A percentile compares a stretch with the other conserved stretches of the same genome.
Conservation (phyloP, 176 grass and related monocot species). For the Cenchrus purpureus region DNA sequence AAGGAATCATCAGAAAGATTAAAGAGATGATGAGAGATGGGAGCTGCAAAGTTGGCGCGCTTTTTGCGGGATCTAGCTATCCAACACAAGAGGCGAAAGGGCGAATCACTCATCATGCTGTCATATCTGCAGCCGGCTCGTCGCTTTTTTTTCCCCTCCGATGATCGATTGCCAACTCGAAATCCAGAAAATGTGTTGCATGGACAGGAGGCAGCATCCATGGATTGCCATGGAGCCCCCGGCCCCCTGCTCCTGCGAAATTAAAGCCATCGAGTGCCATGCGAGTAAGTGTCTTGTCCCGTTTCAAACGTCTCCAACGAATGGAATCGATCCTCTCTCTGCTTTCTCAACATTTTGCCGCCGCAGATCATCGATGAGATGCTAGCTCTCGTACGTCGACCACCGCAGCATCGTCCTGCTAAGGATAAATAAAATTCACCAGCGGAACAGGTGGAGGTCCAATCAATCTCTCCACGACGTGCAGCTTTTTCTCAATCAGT, state of each 20-base stretch:
- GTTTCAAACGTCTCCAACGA: not conserved
- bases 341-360: not conserved
- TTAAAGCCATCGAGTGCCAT: slow-evolving; percentile 6
- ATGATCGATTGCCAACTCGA: not conserved
- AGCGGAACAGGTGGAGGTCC: not conserved
- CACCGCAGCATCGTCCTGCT: not conserved
- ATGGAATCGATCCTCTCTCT: too few relatives aligned
- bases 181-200: not conserved
- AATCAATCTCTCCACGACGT: not conserved
- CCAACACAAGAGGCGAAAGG: not conserved
- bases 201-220: not conserved
- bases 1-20: too few relatives aligned
- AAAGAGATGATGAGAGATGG: not conserved
- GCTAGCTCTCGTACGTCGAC: not conserved
- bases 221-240: not conserved
- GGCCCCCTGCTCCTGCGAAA: not conserved
- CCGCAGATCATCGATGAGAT: slow-evolving; percentile 1
- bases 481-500: too few relatives aligned
- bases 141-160: not conserved
- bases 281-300: slow-evolving; percentile 17
- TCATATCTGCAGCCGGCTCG: not conserved
- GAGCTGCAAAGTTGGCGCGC: slow-evolving; percentile 29
- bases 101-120: not conserved
- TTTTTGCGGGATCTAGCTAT: slow-evolving; percentile 35
- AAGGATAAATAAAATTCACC: not conserved